phyloP scores from a whole-genome alignment of 495 filamentous ascomycete genomes.

The Parathielavia appendiculata region DNA sequence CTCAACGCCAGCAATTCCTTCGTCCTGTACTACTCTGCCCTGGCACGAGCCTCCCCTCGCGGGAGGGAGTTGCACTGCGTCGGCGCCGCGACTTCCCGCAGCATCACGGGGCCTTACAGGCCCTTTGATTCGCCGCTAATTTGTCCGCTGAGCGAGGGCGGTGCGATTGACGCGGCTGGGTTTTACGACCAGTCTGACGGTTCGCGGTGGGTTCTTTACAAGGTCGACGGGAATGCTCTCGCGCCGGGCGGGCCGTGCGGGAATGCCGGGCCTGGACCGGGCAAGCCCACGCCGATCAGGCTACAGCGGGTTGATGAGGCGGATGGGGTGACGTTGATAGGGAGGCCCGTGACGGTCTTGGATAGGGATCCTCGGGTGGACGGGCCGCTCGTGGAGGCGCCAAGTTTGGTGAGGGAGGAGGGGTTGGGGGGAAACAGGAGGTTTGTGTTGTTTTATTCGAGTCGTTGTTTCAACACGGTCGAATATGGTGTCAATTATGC shows the following conservation, averaged over 20 bases:
- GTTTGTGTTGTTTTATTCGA: conserved; percentile 58
- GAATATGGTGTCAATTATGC: no score
- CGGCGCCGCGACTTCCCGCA: conserved; percentile 44
- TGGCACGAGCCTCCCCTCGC: conserved; percentile 23
- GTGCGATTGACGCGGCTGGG: conserved; percentile 54
- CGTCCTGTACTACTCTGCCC: conserved; percentile 56
- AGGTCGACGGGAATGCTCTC: conserved; percentile 56
- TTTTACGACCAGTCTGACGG: conserved; percentile 47
- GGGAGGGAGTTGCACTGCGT: conserved; percentile 44
- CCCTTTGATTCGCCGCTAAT: conserved; percentile 40
- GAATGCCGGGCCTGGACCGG: conserved; percentile 42
- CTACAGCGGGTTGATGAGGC: conserved; percentile 47
- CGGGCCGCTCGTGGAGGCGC: conserved; percentile 58
- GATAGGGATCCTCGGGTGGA: conserved; percentile 48
- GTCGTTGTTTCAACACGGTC: conserved; percentile 48
- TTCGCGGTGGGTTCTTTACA: conserved; percentile 53
- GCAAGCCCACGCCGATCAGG: conserved; percentile 53
- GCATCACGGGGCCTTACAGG: conserved; percentile 47
- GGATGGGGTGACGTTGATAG: conserved; percentile 51
- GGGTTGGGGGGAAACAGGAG: conserved; percentile 38
- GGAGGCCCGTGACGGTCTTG: conserved; percentile 48
- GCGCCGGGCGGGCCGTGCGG: conserved; percentile 54
- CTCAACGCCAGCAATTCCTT: conserved; percentile 39
- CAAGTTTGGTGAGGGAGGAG: conserved; percentile 41
- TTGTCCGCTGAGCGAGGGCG: conserved; percentile 48